Evolutionary conservation across 2,329 filamentous ascomycete species (phyloP), one percentile per base, ranked within the genome.

Genomic region (Karstenula rhodostoma): DNA sequence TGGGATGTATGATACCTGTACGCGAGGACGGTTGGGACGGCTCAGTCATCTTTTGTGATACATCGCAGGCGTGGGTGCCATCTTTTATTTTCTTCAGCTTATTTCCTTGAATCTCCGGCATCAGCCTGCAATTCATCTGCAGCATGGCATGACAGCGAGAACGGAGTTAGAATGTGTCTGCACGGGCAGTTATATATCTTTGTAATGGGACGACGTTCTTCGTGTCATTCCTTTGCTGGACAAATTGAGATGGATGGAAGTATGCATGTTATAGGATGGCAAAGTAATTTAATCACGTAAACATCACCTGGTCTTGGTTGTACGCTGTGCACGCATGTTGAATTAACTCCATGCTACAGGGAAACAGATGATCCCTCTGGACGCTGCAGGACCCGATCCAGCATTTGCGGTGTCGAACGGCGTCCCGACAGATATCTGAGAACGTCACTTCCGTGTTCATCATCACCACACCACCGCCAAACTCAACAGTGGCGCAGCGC

Each of bases 21-120:
- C 51, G 29, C 9, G 48, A 33, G 54, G 47, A 47, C n/a, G n/a
- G n/a, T n/a, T 17, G 35, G 56, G 49, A 25, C 17, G 53, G 7
- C 46, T 53, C 56, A 52, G 25, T 55, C 32, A 27, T 37, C n/a
- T 57, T 52, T 59, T 57, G 42, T 43, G 54, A 23, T 56, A 56
- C 29, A 68, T 67, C 62, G 60, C 65, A 61, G 57, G 62, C 56
- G 59, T 54, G 23, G 49, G 23, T 52, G 50, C 51, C 40, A 42
- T 53, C 43, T 33, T 47, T 51, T 54, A 48, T 12, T 43, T 32
- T 27, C 52, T 54, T n/a, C 29, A 9, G 29, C 12, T 40, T 7
- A 57, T 52, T 32, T 59, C 40, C 56, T 52, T 44, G 17, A 27
- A 33, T 50, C 29, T 49, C 48, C 37, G 19, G 35, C 49, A 27